Conservation (phyloP, 2,329 filamentous ascomycete genomes). For the Fusarium equiseti region DNA sequence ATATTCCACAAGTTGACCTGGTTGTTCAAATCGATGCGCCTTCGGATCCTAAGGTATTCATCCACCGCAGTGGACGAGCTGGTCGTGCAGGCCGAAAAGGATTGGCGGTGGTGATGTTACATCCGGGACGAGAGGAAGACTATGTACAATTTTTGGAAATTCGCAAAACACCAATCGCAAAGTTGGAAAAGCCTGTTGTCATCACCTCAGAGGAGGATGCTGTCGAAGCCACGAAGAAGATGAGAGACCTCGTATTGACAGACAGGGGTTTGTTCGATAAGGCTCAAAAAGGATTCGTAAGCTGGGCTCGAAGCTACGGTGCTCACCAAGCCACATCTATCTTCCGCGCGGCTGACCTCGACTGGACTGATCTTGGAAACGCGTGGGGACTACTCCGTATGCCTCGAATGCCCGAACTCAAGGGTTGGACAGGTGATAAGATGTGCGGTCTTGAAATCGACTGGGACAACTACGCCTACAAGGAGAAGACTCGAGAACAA, state of each 20-base stretch:
- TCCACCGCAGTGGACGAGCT: slow-evolving; percentile 91
- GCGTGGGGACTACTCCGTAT: slow-evolving; percentile 89
- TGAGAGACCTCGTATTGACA: slow-evolving; percentile 68
- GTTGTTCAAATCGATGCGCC: slow-evolving; percentile 88
- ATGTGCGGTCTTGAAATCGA: slow-evolving; percentile 73
- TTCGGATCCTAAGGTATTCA: slow-evolving; percentile 92
- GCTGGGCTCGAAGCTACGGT: slow-evolving; percentile 90
- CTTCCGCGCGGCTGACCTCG: slow-evolving; percentile 83
- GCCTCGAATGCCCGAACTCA: slow-evolving; percentile 93
- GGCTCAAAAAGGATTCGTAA: slow-evolving; percentile 90
- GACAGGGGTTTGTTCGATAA: slow-evolving; percentile 81
- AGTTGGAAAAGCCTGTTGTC: slow-evolving; percentile 69
- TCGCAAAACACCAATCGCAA: slow-evolving; percentile 84
- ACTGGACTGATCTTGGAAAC: slow-evolving; percentile 84
- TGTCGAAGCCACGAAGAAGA: slow-evolving; percentile 64
- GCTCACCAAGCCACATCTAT: slow-evolving; percentile 94
- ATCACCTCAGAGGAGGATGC: slow-evolving; percentile 72
- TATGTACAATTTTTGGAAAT: slow-evolving; percentile 90
- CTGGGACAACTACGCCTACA: slow-evolving; percentile 76
- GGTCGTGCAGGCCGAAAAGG: slow-evolving; percentile 90
- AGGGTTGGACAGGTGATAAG: slow-evolving; percentile 77
- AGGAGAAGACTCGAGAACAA: slow-evolving; percentile 78
- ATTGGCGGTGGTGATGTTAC: slow-evolving; percentile 86
- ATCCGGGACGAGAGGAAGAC: slow-evolving; percentile 87
- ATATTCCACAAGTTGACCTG: slow-evolving; percentile 91